Conservation (phyloP, 169 alveolate genomes). For the Eimeria acervulina region DNA sequence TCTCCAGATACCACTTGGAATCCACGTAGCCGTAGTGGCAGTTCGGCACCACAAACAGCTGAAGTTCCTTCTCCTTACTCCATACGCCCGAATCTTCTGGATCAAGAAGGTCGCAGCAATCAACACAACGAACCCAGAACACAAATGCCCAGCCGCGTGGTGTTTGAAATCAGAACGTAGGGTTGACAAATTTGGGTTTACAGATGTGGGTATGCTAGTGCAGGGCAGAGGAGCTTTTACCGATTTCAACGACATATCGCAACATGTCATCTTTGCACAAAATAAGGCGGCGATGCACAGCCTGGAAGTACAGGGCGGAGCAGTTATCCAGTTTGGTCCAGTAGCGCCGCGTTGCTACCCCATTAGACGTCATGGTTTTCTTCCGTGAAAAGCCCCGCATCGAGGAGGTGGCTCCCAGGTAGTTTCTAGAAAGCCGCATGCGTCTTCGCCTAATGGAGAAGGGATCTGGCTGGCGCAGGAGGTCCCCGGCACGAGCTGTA, state of each 20-base stretch:
- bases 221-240: neutral
- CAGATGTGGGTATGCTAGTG: neutral
- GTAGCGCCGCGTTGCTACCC: conserved; percentile 38
- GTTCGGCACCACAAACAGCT: conserved; percentile 49
- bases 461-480: neutral
- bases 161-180: neutral
- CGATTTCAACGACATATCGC: conserved; percentile 41
- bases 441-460: neutral
- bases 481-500: neutral
- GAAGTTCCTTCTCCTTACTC: conserved; percentile 59
- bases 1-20: conserved; percentile 66
- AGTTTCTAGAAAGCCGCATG: conserved; percentile 8
- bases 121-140: conserved; percentile 12
- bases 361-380: neutral
- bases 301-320: conserved; percentile 39
- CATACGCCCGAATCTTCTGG: conserved; percentile 65
- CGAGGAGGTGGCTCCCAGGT: neutral
- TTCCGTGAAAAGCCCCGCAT: neutral
- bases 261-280: conserved; percentile 42
- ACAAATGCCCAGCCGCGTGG: neutral
- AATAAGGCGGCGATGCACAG: conserved; percentile 57
- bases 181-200: neutral
- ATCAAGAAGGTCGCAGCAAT: neutral
- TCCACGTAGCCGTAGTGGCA: conserved; percentile 70
- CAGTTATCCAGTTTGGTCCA: conserved; percentile 59